Base-by-base conservation (phyloP, 371 early-diverging fungal species). In the Lichtheimia hyalospora region DNA sequence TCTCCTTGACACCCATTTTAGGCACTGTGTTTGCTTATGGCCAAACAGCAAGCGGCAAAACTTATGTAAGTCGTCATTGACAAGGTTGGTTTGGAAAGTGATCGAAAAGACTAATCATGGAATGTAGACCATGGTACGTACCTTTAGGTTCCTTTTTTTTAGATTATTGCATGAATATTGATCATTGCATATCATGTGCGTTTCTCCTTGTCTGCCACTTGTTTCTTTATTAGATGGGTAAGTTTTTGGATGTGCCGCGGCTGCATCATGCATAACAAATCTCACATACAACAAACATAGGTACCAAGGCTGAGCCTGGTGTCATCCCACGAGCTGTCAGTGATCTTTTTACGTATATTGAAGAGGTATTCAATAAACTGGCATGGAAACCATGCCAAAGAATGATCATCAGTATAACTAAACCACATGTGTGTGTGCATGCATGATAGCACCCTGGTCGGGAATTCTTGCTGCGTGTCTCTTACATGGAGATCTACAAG, bases 401-500 rank as follows among this genome's bases (percentile, higher is more conserved):
- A 46, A 14, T 15, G 3, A 43, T 43, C 44, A 20, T 46, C 46
- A 5, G 5, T 46, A 0, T 34, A 8, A 34, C 34, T 34, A 34
- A 34, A 2, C 34, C 42, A 41, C 41, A 20, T n/a, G 1, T n/a
- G 2, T 21, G 21, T 27, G 2, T 21, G 21, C 15, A n/a, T n/a
- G n/a, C n/a, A 41, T 16, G 25, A 49, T 60, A 60, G 60, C 28
- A 60, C 23, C 52, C 59, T 21, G 56, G 54, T 16, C 23, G 46
- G 40, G 66, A 73, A 61, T 70, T 66, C 58, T 18, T 70, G 39
- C 41, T 70, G 25, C 66, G 63, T n/a, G 54, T 96, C 7, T 92
- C 93, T 0, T 96, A 94, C 61, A 74, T 96, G 54, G 98, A 99
- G 69, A 91, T 99, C 27, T 99, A 99, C 77, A 97, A 97, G 60